phyloP scores from a whole-genome alignment of 2,329 filamentous ascomycete genomes.

The Ampelomyces quisqualis region DNA sequence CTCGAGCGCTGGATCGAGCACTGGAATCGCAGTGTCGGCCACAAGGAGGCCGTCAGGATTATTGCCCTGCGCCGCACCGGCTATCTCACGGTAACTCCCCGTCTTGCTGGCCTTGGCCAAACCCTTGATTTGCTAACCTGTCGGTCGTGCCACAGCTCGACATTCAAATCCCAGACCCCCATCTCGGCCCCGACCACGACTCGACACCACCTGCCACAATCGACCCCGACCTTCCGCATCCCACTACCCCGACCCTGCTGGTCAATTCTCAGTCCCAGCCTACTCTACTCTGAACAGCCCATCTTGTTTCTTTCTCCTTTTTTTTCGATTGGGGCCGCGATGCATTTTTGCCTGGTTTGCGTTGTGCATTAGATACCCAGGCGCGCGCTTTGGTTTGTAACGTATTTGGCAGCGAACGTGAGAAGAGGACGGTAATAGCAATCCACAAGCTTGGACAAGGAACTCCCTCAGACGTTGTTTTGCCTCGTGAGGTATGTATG shows the following conservation, averaged over 20 bases:
- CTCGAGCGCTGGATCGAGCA: constrained; percentile 81
- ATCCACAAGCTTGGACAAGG: too few relatives aligned
- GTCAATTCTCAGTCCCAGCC: constrained; percentile 30
- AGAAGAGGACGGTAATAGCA: too few relatives aligned
- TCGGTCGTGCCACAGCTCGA: constrained; percentile 59
- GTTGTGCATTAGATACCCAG: too few relatives aligned
- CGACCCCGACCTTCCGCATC: constrained; percentile 24
- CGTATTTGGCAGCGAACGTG: too few relatives aligned
- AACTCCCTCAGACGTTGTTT: too few relatives aligned
- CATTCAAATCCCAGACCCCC: constrained; percentile 78
- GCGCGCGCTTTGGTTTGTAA: too few relatives aligned
- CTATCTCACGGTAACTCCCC: constrained; percentile 73
- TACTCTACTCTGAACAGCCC: too few relatives aligned
- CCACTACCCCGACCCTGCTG: constrained; percentile 33
- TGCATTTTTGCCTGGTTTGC: too few relatives aligned
- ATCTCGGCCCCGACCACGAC: constrained; percentile 53
- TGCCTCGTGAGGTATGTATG: too few relatives aligned
- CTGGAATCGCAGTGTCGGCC: constrained; percentile 74
- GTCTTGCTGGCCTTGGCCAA: neutral
- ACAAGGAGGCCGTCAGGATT: constrained; percentile 66
- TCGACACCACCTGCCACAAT: constrained; percentile 28
- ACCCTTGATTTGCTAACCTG: neutral
- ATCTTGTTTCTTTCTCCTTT: too few relatives aligned
- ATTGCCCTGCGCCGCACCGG: constrained; percentile 79
- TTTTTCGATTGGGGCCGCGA: too few relatives aligned